Percentiles rank a stretch among this genome's conserved stretches.
These are phyloP conservation scores for Daldinia sp. DNA, from an alignment of 2,329 filamentous ascomycete genomes.

Conservation along the genomic window DNA sequence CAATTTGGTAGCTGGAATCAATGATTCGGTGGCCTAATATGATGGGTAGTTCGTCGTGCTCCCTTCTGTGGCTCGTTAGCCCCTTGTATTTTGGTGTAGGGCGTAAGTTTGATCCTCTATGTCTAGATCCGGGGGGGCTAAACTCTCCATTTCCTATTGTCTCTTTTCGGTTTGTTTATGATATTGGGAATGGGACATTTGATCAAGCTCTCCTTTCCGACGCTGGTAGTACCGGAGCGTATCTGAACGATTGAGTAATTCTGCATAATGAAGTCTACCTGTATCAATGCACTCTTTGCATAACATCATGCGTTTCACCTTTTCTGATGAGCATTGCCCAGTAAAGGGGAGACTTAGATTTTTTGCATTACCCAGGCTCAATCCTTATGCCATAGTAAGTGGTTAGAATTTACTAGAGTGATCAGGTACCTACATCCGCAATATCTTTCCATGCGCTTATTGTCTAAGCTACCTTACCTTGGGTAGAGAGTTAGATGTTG, in stretches of 20 bases:
- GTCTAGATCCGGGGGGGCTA: neutral
- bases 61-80: too few relatives aligned
- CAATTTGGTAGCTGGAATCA: neutral
- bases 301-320: neutral
- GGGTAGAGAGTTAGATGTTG: neutral
- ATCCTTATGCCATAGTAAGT: neutral
- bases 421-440: neutral
- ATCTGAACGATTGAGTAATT: neutral
- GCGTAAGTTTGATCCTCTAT: neutral
- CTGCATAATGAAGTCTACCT: too few relatives aligned
- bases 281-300: neutral
- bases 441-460: neutral
- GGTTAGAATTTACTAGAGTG: too few relatives aligned
- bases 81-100: neutral
- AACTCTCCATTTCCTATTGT: neutral
- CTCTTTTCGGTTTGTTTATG: neutral
- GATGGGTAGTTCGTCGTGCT: neutral
- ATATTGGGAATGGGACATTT: neutral
- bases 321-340: neutral
- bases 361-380: neutral
- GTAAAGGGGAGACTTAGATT: neutral
- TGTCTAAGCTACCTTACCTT: too few relatives aligned
- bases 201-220: neutral
- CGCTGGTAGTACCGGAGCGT: neutral
- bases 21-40: neutral